Conservation (phyloP, 2,329 filamentous ascomycete species). For the Xylaria polymorpha region DNA sequence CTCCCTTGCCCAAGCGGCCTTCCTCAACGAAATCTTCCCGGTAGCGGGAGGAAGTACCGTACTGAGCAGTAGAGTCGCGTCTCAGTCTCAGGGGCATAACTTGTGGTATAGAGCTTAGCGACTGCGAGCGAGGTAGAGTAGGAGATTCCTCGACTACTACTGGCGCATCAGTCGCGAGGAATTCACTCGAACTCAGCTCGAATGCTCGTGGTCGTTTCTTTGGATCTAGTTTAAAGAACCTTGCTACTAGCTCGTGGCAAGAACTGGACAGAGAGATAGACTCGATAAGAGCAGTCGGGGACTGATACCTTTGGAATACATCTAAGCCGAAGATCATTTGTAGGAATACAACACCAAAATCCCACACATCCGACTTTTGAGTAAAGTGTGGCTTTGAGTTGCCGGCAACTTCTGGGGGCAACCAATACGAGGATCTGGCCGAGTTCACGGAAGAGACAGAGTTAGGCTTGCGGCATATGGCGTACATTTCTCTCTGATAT, state of each 20-base stretch:
- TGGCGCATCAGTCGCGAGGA: conserved; percentile 72
- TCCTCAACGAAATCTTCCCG: conserved; percentile 91
- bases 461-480: conserved; percentile 65
- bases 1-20: conserved; percentile 88
- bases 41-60: conserved; percentile 76
- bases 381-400: conserved; percentile 72
- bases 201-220: conserved; percentile 89
- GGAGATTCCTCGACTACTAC: conserved; percentile 62
- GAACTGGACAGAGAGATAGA: conserved; percentile 78
- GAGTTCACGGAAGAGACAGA: conserved; percentile 65
- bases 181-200: conserved; percentile 72
- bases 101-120: conserved; percentile 58
- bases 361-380: conserved; percentile 92
- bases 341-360: conserved; percentile 88
- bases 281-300: conserved; percentile 78
- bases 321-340: conserved; percentile 94
- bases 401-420: conserved; percentile 79
- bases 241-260: conserved; percentile 81
- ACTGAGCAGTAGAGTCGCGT: conserved; percentile 71
- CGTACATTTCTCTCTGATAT: conserved; percentile 76
- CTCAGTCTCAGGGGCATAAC: conserved; percentile 59
- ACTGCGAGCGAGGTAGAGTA: conserved; percentile 55
- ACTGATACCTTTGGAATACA: conserved; percentile 79
- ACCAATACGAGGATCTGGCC: conserved; percentile 83
- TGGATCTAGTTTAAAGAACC: conserved; percentile 85